Evolutionary conservation across 2,329 filamentous ascomycete species (phyloP).

Genomic region (Zymoseptoria tritici): DNA sequence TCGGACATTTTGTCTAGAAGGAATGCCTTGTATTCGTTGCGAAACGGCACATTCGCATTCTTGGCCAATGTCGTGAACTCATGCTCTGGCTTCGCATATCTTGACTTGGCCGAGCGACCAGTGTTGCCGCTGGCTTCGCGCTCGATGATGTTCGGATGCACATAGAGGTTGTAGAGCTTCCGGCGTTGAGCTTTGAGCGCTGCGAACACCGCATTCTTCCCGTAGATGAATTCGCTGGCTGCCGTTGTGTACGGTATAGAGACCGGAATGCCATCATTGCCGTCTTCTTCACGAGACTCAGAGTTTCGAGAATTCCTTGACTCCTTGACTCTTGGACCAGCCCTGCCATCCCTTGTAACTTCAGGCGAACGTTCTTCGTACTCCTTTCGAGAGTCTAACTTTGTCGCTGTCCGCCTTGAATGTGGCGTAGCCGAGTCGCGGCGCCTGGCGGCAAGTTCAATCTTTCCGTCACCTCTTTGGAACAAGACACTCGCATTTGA

Average conservation of each 20-base stretch:
- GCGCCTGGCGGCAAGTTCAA: not conserved
- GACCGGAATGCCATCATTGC: slow-evolving; percentile 29
- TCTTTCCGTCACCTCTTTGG: slow-evolving; percentile 1
- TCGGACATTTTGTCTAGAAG: slow-evolving; percentile 71
- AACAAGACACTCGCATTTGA: not conserved
- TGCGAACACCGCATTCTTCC: slow-evolving; percentile 69
- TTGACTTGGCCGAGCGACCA: not conserved
- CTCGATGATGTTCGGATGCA: slow-evolving; percentile 35
- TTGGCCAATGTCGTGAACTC: slow-evolving; percentile 19
- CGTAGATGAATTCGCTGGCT: slow-evolving; percentile 87
- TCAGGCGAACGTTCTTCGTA: not conserved
- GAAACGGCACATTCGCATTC: slow-evolving; percentile 46
- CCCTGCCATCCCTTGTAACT: not conserved
- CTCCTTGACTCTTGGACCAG: not conserved
- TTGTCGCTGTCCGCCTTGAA: not conserved
- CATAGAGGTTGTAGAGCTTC: slow-evolving; percentile 76
- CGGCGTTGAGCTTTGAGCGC: slow-evolving; percentile 64
- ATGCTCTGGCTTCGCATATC: slow-evolving; percentile 8
- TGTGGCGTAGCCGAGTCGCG: not conserved
- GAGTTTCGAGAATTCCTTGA: not conserved
- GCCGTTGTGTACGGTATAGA: slow-evolving; percentile 68
- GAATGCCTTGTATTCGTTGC: slow-evolving; percentile 44
- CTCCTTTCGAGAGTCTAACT: not conserved
- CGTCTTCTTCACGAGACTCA: slow-evolving; percentile 7
- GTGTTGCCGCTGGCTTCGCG: slow-evolving; percentile 4